Conservation (phyloP, 306 rosid genomes). For the Lathyrus tuberosus region DNA sequence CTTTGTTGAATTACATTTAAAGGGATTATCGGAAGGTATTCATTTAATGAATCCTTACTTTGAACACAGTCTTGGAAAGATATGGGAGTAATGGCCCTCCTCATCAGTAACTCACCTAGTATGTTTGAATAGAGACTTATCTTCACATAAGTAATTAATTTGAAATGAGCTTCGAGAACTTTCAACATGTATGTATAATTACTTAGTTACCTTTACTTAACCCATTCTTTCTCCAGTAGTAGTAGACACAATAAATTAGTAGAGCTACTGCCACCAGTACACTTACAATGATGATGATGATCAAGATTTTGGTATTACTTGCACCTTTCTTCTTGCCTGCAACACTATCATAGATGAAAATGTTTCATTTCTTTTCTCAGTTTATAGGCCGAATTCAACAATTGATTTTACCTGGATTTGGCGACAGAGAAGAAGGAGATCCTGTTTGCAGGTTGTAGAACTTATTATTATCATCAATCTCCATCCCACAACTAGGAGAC, state of each 20-base stretch:
- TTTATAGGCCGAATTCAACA: background rate
- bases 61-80: background rate
- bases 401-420: conserved; percentile 11
- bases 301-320: conserved; percentile 11
- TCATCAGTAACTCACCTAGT: background rate
- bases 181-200: background rate
- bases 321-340: conserved; percentile 17
- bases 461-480: conserved; percentile 11
- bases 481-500: conserved; percentile 34
- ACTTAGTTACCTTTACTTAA: background rate
- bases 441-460: conserved; percentile 17
- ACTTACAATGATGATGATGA: conserved; percentile 12
- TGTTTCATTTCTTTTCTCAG: background rate
- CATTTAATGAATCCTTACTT: conserved; percentile 12
- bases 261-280: conserved; percentile 20
- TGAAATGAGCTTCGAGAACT: background rate
- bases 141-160: too few relatives aligned
- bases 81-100: background rate
- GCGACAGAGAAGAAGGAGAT: conserved; percentile 5
- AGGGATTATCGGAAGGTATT: conserved; percentile 43
- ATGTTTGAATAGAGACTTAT: too few relatives aligned
- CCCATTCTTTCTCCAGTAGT: conserved; percentile 9
- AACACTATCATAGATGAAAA: background rate
- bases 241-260: conserved; percentile 25
- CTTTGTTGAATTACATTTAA: conserved; percentile 20